These are phyloP conservation scores for Rhizomucor miehei DNA, from an alignment of 371 early-diverging fungal genomes.

Conservation along the genomic window DNA sequence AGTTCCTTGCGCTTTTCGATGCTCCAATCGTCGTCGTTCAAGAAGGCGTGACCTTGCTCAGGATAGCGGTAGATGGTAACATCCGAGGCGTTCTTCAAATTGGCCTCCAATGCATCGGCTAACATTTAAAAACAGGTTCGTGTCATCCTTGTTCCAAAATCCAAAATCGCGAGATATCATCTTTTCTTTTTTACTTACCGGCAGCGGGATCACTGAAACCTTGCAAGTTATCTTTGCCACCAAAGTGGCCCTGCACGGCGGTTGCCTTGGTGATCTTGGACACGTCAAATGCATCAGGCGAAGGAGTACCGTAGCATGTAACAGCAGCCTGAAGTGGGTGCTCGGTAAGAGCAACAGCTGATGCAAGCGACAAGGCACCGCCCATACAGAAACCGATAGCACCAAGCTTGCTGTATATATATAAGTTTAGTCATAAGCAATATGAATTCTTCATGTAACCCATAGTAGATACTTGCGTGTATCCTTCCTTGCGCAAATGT, in stretches of 20 bases:
- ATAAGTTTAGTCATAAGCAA: neutral
- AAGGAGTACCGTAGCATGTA: constrained; percentile 49
- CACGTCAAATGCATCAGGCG: constrained; percentile 31
- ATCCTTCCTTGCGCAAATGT: constrained; percentile 1
- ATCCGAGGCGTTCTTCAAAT: constrained; percentile 16
- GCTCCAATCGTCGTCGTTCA: constrained; percentile 42
- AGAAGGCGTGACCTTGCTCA: constrained; percentile 43
- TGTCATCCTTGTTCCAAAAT: no score
- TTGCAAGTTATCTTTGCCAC: constrained; percentile 30
- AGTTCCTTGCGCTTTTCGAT: constrained; percentile 30
- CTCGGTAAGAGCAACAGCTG: constrained; percentile 24
- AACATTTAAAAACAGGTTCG: neutral
- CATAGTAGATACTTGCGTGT: constrained; percentile 8
- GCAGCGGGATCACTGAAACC: constrained; percentile 47
- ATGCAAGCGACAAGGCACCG: constrained; percentile 44
- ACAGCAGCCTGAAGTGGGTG: constrained; percentile 37
- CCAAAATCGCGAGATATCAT: no score
- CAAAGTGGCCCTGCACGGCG: constrained; percentile 51
- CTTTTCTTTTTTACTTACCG: no score
- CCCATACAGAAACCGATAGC: constrained; percentile 52
- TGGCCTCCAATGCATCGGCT: constrained; percentile 15
- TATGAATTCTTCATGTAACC: neutral
- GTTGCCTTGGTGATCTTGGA: constrained; percentile 33
- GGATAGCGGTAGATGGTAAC: constrained; percentile 37
- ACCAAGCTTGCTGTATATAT: constrained; percentile 26